Conservation (phyloP, 208 protist genomes). For the Leishmania aethiopica region DNA sequence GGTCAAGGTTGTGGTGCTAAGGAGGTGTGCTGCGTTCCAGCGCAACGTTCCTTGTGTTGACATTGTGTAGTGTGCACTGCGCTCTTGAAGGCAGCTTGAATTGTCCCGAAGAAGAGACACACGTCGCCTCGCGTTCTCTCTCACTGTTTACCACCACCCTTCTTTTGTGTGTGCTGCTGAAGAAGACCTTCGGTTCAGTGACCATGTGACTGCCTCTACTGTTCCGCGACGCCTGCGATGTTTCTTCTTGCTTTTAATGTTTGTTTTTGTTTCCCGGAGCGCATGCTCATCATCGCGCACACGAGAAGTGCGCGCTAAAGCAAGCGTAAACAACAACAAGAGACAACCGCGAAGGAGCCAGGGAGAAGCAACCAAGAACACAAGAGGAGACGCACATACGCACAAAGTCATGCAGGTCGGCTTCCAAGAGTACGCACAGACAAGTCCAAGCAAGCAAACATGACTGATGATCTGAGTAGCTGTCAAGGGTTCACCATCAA, state of each 20-base stretch:
- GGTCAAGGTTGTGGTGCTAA: background rate
- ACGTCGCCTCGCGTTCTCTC: background rate
- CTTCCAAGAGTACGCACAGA: background rate
- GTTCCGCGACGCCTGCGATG: background rate
- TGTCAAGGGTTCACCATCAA: background rate
- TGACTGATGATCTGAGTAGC: background rate
- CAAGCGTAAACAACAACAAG: background rate
- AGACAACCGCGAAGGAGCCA: background rate
- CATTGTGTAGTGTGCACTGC: background rate
- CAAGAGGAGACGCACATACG: conserved; percentile 9
- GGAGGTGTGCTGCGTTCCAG: background rate
- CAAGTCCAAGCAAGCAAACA: background rate
- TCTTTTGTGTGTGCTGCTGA: background rate
- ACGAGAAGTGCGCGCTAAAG: background rate
- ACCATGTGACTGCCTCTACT: background rate
- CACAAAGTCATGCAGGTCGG: background rate
- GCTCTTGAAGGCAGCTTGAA: background rate
- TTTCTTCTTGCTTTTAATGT: no score
- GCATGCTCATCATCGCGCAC: background rate
- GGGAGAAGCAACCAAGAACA: background rate
- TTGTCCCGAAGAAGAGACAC: background rate
- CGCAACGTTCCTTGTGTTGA: background rate
- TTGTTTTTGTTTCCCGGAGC: background rate
- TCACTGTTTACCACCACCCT: background rate
- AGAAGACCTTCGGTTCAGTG: background rate